Evolutionary conservation across 2,329 filamentous ascomycete species (phyloP).

Genomic region (Alternaria novae-zelandiae): DNA sequence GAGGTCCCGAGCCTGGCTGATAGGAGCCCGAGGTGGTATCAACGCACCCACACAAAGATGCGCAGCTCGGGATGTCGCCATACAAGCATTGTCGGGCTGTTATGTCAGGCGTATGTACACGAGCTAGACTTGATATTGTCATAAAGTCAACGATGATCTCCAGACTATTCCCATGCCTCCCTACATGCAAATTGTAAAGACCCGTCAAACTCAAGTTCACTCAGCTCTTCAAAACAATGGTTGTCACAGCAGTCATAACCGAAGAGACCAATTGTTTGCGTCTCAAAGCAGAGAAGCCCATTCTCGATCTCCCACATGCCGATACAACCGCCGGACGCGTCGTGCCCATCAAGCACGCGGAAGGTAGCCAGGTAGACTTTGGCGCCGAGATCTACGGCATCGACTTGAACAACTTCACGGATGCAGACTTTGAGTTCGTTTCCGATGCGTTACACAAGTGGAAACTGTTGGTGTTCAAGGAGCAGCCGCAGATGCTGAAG

Average conservation of each 20-base stretch:
- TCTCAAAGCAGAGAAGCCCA: background rate
- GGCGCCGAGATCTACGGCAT: constrained; percentile 17
- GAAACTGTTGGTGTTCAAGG: constrained; percentile 16
- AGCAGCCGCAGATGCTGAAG: constrained; percentile 13
- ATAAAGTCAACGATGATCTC: background rate
- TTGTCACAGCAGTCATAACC: background rate
- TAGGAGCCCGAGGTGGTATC: background rate
- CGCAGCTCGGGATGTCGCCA: background rate
- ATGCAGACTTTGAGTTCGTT: constrained; percentile 16
- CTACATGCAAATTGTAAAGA: background rate
- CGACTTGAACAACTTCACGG: constrained; percentile 17
- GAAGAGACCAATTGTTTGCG: background rate
- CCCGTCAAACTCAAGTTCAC: background rate
- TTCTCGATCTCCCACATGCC: constrained; percentile 8
- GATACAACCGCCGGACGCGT: constrained; percentile 5
- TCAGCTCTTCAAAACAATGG: background rate
- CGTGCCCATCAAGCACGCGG: constrained; percentile 5
- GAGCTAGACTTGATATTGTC: background rate
- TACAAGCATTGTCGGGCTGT: background rate
- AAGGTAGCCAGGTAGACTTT: constrained; percentile 11
- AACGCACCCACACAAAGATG: background rate
- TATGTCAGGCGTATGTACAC: background rate
- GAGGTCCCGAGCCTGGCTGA: background rate
- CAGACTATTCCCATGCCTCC: background rate
- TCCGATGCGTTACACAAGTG: constrained; percentile 10